These are phyloP conservation scores for Geum urbanum DNA, from an alignment of 306 rosid species.

Conservation along the genomic window DNA sequence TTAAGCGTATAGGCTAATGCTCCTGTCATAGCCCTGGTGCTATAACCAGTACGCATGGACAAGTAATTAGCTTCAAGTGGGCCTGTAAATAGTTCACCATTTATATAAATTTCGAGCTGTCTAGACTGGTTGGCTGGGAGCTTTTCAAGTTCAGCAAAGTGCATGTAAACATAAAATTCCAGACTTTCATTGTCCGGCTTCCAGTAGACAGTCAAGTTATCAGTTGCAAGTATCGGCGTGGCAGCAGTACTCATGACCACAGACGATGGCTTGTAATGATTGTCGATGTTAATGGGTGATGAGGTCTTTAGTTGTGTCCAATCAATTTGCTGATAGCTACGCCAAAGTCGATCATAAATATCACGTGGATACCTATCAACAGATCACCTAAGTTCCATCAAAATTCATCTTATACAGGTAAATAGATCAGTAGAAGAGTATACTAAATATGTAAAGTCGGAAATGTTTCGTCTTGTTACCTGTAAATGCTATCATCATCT, in stretches of 20 bases:
- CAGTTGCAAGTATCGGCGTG: neutral
- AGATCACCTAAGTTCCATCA: neutral
- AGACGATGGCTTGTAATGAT: neutral
- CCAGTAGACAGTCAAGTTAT: conserved; percentile 21
- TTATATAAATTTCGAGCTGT: neutral
- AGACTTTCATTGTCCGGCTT: neutral
- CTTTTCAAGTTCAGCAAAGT: conserved; percentile 23
- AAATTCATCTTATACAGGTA: too few relatives aligned
- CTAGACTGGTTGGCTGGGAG: conserved; percentile 13
- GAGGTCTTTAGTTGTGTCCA: neutral
- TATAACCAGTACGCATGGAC: neutral
- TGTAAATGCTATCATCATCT: too few relatives aligned
- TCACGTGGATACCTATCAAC: conserved; percentile 32
- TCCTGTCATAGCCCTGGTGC: too few relatives aligned
- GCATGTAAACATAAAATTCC: conserved; percentile 7
- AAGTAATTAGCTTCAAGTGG: conserved; percentile 14
- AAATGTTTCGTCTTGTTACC: too few relatives aligned
- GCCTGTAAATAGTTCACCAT: conserved; percentile 1
- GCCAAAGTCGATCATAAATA: conserved; percentile 39
- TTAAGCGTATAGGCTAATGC: too few relatives aligned
- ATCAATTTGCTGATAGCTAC: neutral
- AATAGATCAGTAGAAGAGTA: too few relatives aligned
- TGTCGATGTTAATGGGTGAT: neutral
- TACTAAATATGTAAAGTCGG: too few relatives aligned
- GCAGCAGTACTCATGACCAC: neutral